Evolutionary conservation across 352 stramenopile genomes (phyloP).

Genomic region (Plasmopara halstedii): DNA sequence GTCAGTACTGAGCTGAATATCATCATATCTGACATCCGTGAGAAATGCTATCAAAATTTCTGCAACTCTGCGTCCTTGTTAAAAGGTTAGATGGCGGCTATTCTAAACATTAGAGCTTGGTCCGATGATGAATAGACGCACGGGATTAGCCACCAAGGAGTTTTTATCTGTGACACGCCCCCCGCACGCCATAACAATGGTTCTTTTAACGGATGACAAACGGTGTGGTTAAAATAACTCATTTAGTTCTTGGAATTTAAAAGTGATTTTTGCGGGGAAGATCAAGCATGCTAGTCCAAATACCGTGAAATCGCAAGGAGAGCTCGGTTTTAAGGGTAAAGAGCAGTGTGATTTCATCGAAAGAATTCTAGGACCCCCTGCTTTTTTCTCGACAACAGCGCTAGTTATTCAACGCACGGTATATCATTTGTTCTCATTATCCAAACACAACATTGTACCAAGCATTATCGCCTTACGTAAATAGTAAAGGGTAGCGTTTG

Average conservation of each 20-base stretch:
- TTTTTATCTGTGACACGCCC: conserved; percentile 13
- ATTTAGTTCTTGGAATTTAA: neutral
- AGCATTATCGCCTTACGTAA: no score
- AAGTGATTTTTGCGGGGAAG: no score
- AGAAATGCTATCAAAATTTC: neutral
- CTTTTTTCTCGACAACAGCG: no score
- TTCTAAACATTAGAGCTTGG: neutral
- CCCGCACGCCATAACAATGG: conserved; percentile 4
- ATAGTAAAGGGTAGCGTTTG: no score
- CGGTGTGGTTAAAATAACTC: neutral
- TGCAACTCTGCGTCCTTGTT: neutral
- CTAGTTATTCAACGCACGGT: no score
- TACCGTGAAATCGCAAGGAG: no score
- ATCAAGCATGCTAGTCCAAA: no score
- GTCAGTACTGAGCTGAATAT: neutral
- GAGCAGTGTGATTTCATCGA: no score
- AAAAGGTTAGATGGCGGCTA: neutral
- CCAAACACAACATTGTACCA: no score
- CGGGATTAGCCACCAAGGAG: neutral
- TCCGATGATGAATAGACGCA: neutral
- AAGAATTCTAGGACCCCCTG: no score
- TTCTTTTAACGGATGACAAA: neutral
- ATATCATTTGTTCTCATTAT: no score
- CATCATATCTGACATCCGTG: neutral
- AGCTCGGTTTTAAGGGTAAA: no score